Evolutionary conservation across 2,329 filamentous ascomycete genomes (phyloP), one percentile per base, ranked within the genome.

Genomic region (Aschersonia sp.): DNA sequence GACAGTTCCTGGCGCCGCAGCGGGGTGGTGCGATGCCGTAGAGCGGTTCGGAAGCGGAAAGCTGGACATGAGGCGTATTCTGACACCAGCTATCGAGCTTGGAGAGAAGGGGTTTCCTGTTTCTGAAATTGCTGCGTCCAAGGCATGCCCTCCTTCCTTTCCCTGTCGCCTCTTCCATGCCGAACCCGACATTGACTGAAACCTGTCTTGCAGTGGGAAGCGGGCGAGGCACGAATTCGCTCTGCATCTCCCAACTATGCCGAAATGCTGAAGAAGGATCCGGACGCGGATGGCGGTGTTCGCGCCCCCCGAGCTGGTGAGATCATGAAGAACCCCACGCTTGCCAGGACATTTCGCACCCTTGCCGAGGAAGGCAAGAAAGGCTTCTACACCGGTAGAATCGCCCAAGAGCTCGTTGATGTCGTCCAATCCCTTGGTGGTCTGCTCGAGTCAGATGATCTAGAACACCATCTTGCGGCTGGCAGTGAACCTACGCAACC

Each of bases 91-190:
- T 0, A 89, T 94, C 52, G 79, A 83, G 58, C 68, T 97, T 37
- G 92, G 81, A 5, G 90, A 97, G 62, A 77, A 86, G 49, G 92
- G 92, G 0, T 96, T 90, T 53, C 87, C 92, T 0, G 87, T 98
- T 2, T 87, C 84, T 2, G 87, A 97, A 60, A 64, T 94, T 7
- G 76, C 85, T 22, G 78, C 82, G 0, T 69, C 67, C 37, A 80
- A 74, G 54, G 85, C 90, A 63, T 62, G 83, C 71, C 29, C n/a
- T 6, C 12, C 39, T 30, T 14, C 5, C 8, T 31, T 45, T 32
- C 12, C 33, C 8, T 5, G 8, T 45, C 14, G n/a, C 43, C 43
- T 35, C 14, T 7, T 37, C 37, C 2, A 9, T 46, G 22, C 22
- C 2, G 22, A 22, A 2, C 22, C 22, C 22, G 22, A 22, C 29